Percentiles rank a stretch among this genome's conserved stretches.
phyloP scores from a whole-genome alignment of 148 eudicot species.

The Cornus controversa region DNA sequence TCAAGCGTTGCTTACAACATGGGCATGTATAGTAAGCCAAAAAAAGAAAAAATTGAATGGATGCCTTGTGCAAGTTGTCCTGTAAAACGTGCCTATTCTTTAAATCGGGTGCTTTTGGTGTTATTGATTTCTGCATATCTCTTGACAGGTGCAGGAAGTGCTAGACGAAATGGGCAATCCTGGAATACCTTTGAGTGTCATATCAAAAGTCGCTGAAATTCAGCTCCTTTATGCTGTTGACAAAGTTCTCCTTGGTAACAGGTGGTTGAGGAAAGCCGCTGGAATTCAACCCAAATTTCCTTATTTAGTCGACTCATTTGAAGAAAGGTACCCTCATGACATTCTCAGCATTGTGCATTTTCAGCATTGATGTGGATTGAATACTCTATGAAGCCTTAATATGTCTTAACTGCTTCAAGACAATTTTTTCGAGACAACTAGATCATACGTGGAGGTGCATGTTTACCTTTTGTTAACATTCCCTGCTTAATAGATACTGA shows the following conservation, averaged over 20 bases:
- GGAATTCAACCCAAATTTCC: constrained; percentile 96
- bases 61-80: not conserved
- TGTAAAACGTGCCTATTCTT: not conserved
- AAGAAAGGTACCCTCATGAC: constrained; percentile 56
- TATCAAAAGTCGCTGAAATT: constrained; percentile 85
- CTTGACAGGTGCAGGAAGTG: constrained; percentile 66
- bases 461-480: too few relatives aligned
- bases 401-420: not conserved
- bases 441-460: not conserved
- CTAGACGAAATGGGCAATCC: constrained; percentile 72
- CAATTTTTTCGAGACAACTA: too few relatives aligned
- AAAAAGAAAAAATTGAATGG: too few relatives aligned
- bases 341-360: not conserved
- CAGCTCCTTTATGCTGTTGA: constrained; percentile 76
- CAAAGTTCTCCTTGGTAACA: constrained; percentile 77
- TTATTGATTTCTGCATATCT: constrained; percentile 5
- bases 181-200: constrained; percentile 71
- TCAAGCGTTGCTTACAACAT: too few relatives aligned
- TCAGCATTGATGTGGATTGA: not conserved
- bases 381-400: not conserved
- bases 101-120: not conserved
- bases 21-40: too few relatives aligned
- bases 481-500: too few relatives aligned
- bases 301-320: constrained; percentile 91
- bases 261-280: constrained; percentile 87